Percentiles rank a stretch among this genome's conserved stretches.
Evolutionary conservation across 371 early-diverging fungal genomes (phyloP).

Genomic region (Rhizopus sp.): DNA sequence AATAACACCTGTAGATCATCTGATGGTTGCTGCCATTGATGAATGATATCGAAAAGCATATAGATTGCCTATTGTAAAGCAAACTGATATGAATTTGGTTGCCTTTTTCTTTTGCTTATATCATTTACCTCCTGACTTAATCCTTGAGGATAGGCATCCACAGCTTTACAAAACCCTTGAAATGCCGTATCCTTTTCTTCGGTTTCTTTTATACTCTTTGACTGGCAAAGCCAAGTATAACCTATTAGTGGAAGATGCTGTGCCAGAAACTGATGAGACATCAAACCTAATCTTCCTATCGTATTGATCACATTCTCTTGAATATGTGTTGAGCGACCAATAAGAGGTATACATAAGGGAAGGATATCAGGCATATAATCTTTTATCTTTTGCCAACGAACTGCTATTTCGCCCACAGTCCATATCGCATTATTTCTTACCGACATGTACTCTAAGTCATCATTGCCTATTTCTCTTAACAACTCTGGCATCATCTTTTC

Average conservation of each 20-base stretch:
- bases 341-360: constrained; percentile 71
- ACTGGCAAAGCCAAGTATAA: constrained; percentile 68
- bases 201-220: constrained; percentile 74
- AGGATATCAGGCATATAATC: constrained; percentile 71
- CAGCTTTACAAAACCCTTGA: constrained; percentile 84
- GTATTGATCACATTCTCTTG: constrained; percentile 91
- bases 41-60: constrained; percentile 70
- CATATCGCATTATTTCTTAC: constrained; percentile 94
- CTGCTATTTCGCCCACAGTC: constrained; percentile 93
- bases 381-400: constrained; percentile 70
- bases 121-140: constrained; percentile 47
- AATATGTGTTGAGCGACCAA: constrained; percentile 50
- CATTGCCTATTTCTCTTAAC: constrained; percentile 70
- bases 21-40: constrained; percentile 69
- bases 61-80: constrained; percentile 51
- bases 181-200: constrained; percentile 92
- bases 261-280: constrained; percentile 71
- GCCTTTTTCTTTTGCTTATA: not conserved
- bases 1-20: constrained; percentile 61
- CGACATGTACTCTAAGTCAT: constrained; percentile 55
- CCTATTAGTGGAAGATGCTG: constrained; percentile 69
- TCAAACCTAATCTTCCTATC: constrained; percentile 86
- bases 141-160: constrained; percentile 79
- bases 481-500: constrained; percentile 75
- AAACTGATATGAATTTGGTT: not conserved